A percentile compares a stretch with the other conserved stretches of the same genome.
phyloP scores from a whole-genome alignment of 2,329 filamentous ascomycete genomes.

The Arthrobotrys sphaeroides region DNA sequence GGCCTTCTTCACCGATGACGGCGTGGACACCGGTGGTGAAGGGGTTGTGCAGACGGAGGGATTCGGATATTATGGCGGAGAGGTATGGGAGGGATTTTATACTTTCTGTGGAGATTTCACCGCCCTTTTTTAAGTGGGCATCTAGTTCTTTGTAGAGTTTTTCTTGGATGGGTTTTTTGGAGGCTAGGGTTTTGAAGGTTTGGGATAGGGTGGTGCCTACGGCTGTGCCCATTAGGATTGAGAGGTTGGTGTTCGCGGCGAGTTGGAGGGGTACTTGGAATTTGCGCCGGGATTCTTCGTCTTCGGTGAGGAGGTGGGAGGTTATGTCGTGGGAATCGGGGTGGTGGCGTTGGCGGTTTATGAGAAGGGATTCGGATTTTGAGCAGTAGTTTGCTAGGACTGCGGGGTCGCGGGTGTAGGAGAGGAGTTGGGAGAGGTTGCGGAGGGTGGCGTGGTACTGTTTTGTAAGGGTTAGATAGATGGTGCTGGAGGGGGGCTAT shows the following conservation, averaged over 20 bases:
- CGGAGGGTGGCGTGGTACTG: constrained; percentile 43
- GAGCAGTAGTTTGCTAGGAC: constrained; percentile 19
- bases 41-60: constrained; percentile 66
- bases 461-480: background rate
- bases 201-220: constrained; percentile 29
- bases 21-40: constrained; percentile 66
- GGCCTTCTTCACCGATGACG: constrained; percentile 64
- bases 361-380: constrained; percentile 34
- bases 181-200: constrained; percentile 28
- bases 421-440: constrained; percentile 28
- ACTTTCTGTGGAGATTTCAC: constrained; percentile 30
- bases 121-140: constrained; percentile 22
- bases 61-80: constrained; percentile 67
- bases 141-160: constrained; percentile 38
- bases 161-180: constrained; percentile 19
- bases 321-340: constrained; percentile 23
- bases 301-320: constrained; percentile 33
- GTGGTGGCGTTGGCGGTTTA: constrained; percentile 34
- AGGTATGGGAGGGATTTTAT: constrained; percentile 63
- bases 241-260: constrained; percentile 38
- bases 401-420: constrained; percentile 24
- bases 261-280: constrained; percentile 36
- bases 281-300: constrained; percentile 41
- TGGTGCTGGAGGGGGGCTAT: background rate
- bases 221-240: constrained; percentile 26